phyloP scores from a whole-genome alignment of 768 basidiomycete species.

The Russula emetica region DNA sequence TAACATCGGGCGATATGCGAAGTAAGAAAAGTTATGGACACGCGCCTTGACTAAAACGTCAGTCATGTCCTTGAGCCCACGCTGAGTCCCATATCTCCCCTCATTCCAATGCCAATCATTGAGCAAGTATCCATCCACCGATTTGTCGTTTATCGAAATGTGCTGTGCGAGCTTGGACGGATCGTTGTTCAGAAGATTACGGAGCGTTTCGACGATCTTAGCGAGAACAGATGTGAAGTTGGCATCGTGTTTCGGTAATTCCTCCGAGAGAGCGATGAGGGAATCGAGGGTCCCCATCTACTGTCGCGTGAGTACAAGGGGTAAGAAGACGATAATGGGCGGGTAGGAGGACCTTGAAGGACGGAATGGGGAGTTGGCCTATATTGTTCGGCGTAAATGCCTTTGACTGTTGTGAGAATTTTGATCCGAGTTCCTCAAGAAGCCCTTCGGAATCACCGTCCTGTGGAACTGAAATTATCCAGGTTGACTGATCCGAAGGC shows the following conservation, averaged over 20 bases:
- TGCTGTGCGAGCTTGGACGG: conserved; percentile 70
- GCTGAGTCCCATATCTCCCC: conserved; percentile 81
- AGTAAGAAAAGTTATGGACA: background rate
- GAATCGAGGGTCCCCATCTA: conserved; percentile 93
- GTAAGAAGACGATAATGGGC: background rate
- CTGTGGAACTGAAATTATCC: conserved; percentile 83
- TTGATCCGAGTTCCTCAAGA: conserved; percentile 58
- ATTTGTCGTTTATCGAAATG: conserved; percentile 72
- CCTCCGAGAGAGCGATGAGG: conserved; percentile 85
- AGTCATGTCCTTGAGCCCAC: conserved; percentile 76
- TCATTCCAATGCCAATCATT: conserved; percentile 90
- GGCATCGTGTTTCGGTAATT: conserved; percentile 85
- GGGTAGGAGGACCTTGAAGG: conserved; percentile 70
- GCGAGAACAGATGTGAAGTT: conserved; percentile 85
- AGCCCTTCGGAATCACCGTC: conserved; percentile 81
- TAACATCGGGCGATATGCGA: conserved; percentile 10
- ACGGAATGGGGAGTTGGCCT: conserved; percentile 69
- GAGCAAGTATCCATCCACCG: conserved; percentile 76
- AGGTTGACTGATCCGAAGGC: conserved; percentile 96
- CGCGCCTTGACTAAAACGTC: conserved; percentile 81
- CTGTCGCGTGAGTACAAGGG: background rate
- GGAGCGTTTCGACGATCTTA: conserved; percentile 90
- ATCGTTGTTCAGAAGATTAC: conserved; percentile 87
- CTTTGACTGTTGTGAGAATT: conserved; percentile 57
- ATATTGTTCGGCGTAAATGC: conserved; percentile 44